Conservation (phyloP, 257 asterid species). For the Scutellaria barbata region DNA sequence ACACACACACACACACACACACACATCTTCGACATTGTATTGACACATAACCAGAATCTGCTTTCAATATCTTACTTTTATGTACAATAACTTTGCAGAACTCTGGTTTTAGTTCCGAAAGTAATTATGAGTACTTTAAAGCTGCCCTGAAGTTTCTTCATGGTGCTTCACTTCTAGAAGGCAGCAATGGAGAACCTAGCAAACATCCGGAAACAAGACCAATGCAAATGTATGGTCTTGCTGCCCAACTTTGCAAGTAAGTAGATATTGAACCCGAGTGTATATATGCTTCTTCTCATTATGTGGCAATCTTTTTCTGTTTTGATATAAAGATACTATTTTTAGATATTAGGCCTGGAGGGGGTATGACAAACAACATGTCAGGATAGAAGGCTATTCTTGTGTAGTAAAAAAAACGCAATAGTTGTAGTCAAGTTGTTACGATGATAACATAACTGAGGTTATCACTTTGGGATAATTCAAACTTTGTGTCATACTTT, state of each 20-base stretch:
- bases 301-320: conserved; percentile 4
- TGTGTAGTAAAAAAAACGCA: neutral
- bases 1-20: neutral
- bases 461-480: conserved; percentile 9
- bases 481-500: neutral
- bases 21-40: conserved; percentile 13
- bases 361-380: conserved; percentile 1
- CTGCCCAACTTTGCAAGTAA: conserved; percentile 89
- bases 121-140: conserved; percentile 75
- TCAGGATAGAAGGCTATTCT: conserved; percentile 6
- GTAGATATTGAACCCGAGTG: conserved; percentile 37
- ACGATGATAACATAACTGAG: neutral
- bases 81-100: conserved; percentile 51
- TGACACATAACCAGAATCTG: neutral
- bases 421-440: neutral
- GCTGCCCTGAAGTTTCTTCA: conserved; percentile 84
- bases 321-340: neutral
- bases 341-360: neutral
- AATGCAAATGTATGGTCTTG: conserved; percentile 61
- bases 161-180: conserved; percentile 84
- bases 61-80: conserved; percentile 30
- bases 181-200: conserved; percentile 53
- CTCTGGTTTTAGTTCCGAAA: conserved; percentile 75
- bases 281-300: conserved; percentile 27
- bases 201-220: conserved; percentile 65